Evolutionary conservation across 768 basidiomycete genomes (phyloP), one percentile per base, ranked within the genome.

Genomic region (Termitomyces sp.): DNA sequence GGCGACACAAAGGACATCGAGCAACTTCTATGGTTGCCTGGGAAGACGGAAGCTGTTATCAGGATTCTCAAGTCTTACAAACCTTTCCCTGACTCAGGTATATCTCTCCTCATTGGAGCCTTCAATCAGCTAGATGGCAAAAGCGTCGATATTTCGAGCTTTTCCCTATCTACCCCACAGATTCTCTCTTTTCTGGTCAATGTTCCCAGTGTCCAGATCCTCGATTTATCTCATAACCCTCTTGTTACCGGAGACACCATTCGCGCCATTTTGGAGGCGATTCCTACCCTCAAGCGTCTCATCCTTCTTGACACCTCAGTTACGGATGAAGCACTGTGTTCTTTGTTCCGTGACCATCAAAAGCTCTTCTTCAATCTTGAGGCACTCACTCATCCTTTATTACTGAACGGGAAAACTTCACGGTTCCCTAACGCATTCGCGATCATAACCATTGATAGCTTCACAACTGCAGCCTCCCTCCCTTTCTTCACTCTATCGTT

Each of bases 171-270:
- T 10, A 32, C 57, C 10, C 39, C 46, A 3, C 71, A 73, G 49
- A 47, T 73, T 32, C 2, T 59, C 25, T 64, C 44, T 41, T 45
- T 64, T 41, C 16, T 56, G 40, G 29, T 63, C 46, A 49, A 2
- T 52, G 49, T 12, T 25, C n/a, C n/a, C n/a, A n/a, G n/a, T n/a
- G n/a, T 70, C 16, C 38, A 58, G 16, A 18, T 48, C 20, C 46
- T 74, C 25, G 60, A 69, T 43, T 55, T 73, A 23, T 69, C 71
- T 7, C 53, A 53, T 39, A 72, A 68, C 53, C n/a, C n/a, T n/a
- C 35, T 43, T 52, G 46, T 73, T 27, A 63, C 63, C 9, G 44
- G 60, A 25, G 63, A 65, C 10, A 61, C 39, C 36, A 39, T 74
- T 29, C 58, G 53, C 13, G 27, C 45, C 7, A 47, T 71, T 23